Conservation (phyloP, 345 rosid genomes). For the Syzygium aromaticum region DNA sequence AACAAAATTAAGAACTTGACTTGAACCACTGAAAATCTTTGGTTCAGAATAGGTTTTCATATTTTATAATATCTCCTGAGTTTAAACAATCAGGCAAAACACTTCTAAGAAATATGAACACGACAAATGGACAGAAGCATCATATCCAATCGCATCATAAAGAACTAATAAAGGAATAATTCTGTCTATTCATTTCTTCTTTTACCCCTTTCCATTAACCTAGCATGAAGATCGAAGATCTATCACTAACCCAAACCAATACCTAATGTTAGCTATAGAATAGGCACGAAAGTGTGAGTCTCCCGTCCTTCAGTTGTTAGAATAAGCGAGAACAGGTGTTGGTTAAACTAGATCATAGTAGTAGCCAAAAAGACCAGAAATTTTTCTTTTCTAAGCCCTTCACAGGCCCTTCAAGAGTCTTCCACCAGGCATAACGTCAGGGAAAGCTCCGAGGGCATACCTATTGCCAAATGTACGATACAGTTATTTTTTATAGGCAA, state of each 20-base stretch:
- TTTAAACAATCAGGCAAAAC: neutral
- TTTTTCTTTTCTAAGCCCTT: neutral
- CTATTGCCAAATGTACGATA: neutral
- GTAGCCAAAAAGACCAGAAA: neutral
- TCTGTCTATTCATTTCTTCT: neutral
- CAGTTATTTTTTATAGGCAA: neutral
- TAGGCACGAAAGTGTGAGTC: neutral
- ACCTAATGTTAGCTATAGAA: neutral
- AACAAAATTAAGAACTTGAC: neutral
- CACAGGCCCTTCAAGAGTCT: neutral
- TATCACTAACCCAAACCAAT: neutral
- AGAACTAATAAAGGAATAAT: neutral
- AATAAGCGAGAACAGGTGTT: neutral
- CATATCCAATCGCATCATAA: neutral
- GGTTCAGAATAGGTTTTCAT: neutral
- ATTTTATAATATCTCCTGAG: neutral
- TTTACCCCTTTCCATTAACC: neutral
- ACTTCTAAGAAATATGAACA: neutral
- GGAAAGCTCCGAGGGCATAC: neutral
- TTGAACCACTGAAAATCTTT: neutral
- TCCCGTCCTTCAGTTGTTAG: neutral
- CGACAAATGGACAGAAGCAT: neutral
- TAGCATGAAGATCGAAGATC: neutral
- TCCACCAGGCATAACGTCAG: neutral
- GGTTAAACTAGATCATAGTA: neutral